These are phyloP conservation scores for Pseudogymnoascus sp. DNA, from an alignment of 2,329 filamentous ascomycete genomes.

Conservation along the genomic window DNA sequence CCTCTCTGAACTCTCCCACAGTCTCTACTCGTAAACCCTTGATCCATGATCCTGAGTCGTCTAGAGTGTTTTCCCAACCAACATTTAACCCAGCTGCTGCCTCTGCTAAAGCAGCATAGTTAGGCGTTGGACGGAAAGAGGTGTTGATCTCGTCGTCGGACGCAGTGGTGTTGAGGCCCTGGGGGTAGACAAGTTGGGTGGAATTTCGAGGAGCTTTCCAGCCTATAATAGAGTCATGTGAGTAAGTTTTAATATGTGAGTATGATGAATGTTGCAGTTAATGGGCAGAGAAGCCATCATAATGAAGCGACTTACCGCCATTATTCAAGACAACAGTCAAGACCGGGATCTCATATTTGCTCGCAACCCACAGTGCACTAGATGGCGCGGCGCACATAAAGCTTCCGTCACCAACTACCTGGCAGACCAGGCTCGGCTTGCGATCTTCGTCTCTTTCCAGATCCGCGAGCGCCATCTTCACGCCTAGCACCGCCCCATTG, in stretches of 20 bases:
- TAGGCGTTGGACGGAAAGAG: constrained; percentile 49
- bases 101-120: constrained; percentile 55
- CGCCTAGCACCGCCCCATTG: constrained; percentile 43
- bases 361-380: constrained; percentile 50
- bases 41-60: not conserved
- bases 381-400: constrained; percentile 48
- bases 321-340: constrained; percentile 52
- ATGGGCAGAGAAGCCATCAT: not conserved
- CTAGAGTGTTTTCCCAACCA: not conserved
- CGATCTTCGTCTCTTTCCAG: constrained; percentile 35
- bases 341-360: constrained; percentile 47
- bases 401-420: constrained; percentile 52
- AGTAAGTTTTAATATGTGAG: not conserved
- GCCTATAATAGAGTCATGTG: constrained; percentile 30
- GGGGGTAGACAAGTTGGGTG: constrained; percentile 50
- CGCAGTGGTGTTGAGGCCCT: constrained; percentile 46
- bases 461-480: constrained; percentile 36
- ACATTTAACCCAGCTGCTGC: constrained; percentile 46
- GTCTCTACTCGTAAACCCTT: constrained; percentile 11
- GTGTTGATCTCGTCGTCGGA: constrained; percentile 59
- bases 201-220: constrained; percentile 56
- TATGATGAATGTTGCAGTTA: not conserved
- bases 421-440: constrained; percentile 44
- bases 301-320: constrained; percentile 35
- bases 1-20: constrained; percentile 6